phyloP scores from a whole-genome alignment of 305 asterid genomes.

The Plantago lanceolata region DNA sequence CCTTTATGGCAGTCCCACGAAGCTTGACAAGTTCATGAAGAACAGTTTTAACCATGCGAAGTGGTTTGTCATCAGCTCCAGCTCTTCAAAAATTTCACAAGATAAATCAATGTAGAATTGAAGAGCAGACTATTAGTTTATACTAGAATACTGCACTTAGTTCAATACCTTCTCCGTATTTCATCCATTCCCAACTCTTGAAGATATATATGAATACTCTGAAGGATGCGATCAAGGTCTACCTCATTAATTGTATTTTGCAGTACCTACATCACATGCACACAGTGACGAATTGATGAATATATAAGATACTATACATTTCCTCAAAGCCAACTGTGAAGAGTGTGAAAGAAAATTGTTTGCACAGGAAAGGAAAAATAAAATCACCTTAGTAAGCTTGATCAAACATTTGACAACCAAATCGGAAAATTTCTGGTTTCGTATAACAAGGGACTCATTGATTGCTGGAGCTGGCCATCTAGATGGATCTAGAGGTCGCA shows the following conservation, averaged over 20 bases:
- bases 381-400: constrained; percentile 86
- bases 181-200: constrained; percentile 99
- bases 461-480: constrained; percentile 97
- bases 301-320: background rate
- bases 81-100: constrained; percentile 52
- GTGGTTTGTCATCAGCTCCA: constrained; percentile 99
- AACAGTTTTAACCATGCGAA: constrained; percentile 99
- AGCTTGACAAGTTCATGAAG: constrained; percentile 98
- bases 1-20: constrained; percentile 98
- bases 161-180: constrained; percentile 74
- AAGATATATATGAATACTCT: constrained; percentile 90
- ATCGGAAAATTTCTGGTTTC: constrained; percentile 97
- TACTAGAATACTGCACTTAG: background rate
- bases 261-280: constrained; percentile 57
- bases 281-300: constrained; percentile 7
- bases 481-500: constrained; percentile 92
- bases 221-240: constrained; percentile 95
- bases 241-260: constrained; percentile 92
- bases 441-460: constrained; percentile 59
- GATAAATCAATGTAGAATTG: background rate
- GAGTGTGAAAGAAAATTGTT: background rate
- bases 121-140: background rate
- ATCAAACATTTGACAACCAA: constrained; percentile 96
- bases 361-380: constrained; percentile 1
- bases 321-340: background rate